Conservation (phyloP, 2,329 filamentous ascomycete species). For the Ilyonectria mors-panacis region DNA sequence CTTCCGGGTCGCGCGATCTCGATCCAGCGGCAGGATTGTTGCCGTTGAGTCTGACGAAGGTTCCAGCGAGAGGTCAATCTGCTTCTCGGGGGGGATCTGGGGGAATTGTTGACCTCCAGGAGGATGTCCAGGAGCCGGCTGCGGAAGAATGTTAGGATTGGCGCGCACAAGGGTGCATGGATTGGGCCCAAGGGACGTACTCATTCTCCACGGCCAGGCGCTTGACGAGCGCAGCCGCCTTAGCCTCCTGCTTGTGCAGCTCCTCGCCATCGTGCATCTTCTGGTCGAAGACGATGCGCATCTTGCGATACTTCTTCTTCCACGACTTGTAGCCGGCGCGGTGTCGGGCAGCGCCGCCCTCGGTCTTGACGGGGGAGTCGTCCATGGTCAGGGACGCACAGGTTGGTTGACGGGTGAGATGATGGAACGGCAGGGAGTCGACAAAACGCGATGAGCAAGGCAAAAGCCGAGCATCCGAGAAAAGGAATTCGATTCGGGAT, state of each 20-base stretch:
- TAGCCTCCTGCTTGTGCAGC: constrained; percentile 85
- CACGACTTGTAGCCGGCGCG: constrained; percentile 75
- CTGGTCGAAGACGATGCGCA: constrained; percentile 83
- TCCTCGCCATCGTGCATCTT: constrained; percentile 86
- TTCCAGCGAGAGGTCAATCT: constrained; percentile 77
- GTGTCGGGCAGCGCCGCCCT: constrained; percentile 60
- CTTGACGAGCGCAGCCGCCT: constrained; percentile 84
- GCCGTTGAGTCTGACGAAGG: constrained; percentile 59
- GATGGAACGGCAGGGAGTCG: constrained; percentile 17
- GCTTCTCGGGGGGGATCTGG: constrained; percentile 81
- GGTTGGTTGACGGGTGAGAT: constrained; percentile 31
- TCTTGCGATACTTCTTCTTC: constrained; percentile 97
- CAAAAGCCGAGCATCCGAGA: constrained; percentile 30
- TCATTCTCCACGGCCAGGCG: constrained; percentile 93
- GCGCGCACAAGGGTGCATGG: constrained; percentile 18
- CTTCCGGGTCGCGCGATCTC: constrained; percentile 57
- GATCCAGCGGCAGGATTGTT: constrained; percentile 51
- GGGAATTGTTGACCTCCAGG: constrained; percentile 89
- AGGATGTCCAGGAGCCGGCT: constrained; percentile 92
- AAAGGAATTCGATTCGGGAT: constrained; percentile 32
- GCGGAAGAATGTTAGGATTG: constrained; percentile 40
- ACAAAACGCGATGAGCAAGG: constrained; percentile 35
- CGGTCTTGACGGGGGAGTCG: constrained; percentile 58
- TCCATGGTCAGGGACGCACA: constrained; percentile 46
- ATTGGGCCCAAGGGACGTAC: constrained; percentile 65